Conservation (phyloP, 1,284 basidiomycete genomes). For the Naganishia liquefaciens region DNA sequence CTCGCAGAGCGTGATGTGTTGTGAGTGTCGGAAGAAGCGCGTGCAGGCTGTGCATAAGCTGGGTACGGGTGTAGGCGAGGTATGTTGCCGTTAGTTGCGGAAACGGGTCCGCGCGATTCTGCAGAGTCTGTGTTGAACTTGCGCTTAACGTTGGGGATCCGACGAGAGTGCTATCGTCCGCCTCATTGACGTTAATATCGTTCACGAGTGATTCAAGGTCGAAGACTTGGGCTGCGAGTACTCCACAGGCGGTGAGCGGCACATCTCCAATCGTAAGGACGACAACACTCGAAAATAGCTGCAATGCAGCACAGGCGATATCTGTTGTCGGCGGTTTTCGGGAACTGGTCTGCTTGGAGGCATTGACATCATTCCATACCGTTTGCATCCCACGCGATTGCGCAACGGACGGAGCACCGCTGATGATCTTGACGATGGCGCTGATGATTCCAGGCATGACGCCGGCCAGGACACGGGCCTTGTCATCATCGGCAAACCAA, state of each 20-base stretch:
- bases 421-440: conserved; percentile 66
- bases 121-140: conserved; percentile 3
- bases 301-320: conserved; percentile 58
- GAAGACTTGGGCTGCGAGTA: conserved; percentile 56
- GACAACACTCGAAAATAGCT: conserved; percentile 60
- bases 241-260: conserved; percentile 63
- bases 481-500: conserved; percentile 66
- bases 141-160: conserved; percentile 8
- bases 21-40: conserved; percentile 44
- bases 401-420: not conserved
- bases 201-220: conserved; percentile 50
- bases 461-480: conserved; percentile 60
- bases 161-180: conserved; percentile 62
- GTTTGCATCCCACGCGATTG: not conserved
- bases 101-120: conserved; percentile 39
- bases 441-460: conserved; percentile 80
- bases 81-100: conserved; percentile 50
- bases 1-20: conserved; percentile 48
- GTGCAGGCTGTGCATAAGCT: conserved; percentile 49
- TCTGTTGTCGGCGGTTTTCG: conserved; percentile 39
- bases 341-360: conserved; percentile 41
- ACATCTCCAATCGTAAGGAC: conserved; percentile 60
- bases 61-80: conserved; percentile 51
- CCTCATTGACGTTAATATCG: conserved; percentile 65
- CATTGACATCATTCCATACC: conserved; percentile 15